phyloP scores from a whole-genome alignment of 2,329 filamentous ascomycete species.

The Aspergillus texensis region DNA sequence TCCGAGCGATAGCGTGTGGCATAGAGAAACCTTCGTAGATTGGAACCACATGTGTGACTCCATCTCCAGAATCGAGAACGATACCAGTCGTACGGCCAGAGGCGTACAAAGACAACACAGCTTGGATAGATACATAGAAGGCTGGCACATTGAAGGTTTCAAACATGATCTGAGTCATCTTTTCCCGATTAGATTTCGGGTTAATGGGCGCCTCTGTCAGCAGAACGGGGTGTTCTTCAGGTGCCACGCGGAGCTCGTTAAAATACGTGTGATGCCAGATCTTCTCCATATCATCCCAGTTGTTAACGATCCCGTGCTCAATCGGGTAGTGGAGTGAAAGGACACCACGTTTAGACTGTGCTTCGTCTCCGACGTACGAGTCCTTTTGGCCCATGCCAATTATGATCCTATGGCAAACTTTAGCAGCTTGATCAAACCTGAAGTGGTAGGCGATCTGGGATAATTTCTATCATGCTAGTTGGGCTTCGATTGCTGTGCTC shows the following conservation, averaged over 20 bases:
- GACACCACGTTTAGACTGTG: slow-evolving; percentile 99
- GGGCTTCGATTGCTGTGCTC: background rate
- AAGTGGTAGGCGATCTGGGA: too few species aligned
- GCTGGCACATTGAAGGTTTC: slow-evolving; percentile 99
- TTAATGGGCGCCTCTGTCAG: slow-evolving; percentile 99
- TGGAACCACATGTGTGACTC: slow-evolving; percentile 99
- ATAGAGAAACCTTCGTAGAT: slow-evolving; percentile 99
- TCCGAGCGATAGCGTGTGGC: slow-evolving; percentile 99
- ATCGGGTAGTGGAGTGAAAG: slow-evolving; percentile 99
- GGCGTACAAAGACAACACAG: slow-evolving; percentile 97
- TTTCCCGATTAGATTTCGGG: slow-evolving; percentile 99
- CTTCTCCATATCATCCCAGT: slow-evolving; percentile 99
- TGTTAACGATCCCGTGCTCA: slow-evolving; percentile 99
- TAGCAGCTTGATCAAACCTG: background rate
- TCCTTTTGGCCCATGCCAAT: slow-evolving; percentile 99
- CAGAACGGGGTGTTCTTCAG: slow-evolving; percentile 99
- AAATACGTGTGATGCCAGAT: slow-evolving; percentile 99
- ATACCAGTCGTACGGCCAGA: slow-evolving; percentile 99
- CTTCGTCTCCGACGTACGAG: slow-evolving; percentile 99
- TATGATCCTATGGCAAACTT: slow-evolving; percentile 77
- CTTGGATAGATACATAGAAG: slow-evolving; percentile 99
- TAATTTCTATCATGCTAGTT: background rate
- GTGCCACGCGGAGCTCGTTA: slow-evolving; percentile 99
- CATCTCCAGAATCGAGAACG: slow-evolving; percentile 98
- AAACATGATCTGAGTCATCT: slow-evolving; percentile 99